Percentiles rank a stretch among this genome's conserved stretches.
phyloP scores from a whole-genome alignment of 2,329 filamentous ascomycete genomes.

The Grosmannia serpens region DNA sequence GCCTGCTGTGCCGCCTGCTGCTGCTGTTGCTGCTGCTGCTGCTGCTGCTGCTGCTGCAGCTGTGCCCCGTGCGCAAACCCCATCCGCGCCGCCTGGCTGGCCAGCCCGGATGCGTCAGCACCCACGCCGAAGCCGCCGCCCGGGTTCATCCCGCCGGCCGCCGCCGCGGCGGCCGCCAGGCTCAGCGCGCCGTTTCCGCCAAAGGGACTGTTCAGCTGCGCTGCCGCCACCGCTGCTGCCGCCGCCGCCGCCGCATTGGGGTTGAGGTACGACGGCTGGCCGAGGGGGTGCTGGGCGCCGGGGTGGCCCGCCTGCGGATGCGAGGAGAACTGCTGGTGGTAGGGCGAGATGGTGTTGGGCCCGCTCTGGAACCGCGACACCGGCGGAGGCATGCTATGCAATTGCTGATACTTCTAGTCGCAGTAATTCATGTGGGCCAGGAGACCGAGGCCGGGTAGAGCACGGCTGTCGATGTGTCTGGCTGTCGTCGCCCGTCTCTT shows the following conservation, averaged over 20 bases:
- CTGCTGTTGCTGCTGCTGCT: slow-evolving; percentile 52
- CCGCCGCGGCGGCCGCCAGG: slow-evolving; percentile 22
- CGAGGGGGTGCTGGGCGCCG: slow-evolving; percentile 39
- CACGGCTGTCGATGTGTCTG: not conserved
- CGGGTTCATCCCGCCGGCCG: slow-evolving; percentile 37
- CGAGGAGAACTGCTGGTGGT: slow-evolving; percentile 42
- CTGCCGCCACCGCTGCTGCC: slow-evolving; percentile 6
- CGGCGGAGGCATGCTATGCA: slow-evolving; percentile 26
- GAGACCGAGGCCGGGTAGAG: not conserved
- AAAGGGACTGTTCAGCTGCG: slow-evolving; percentile 59
- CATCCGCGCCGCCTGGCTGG: slow-evolving; percentile 78
- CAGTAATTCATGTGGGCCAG: not conserved
- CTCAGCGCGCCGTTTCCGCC: slow-evolving; percentile 43
- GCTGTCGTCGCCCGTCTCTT: not conserved
- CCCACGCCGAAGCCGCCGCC: slow-evolving; percentile 42
- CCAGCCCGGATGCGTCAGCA: slow-evolving; percentile 59
- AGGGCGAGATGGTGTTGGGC: slow-evolving; percentile 31
- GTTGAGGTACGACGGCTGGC: slow-evolving; percentile 61
- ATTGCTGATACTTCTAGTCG: not conserved
- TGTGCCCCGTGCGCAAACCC: slow-evolving; percentile 67
- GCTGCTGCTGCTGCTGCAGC: slow-evolving; percentile 46
- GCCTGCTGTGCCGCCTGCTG: slow-evolving; percentile 24
- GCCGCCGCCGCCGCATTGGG: slow-evolving; percentile 34
- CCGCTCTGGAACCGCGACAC: slow-evolving; percentile 34
- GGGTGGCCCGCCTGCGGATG: slow-evolving; percentile 36